A percentile compares a stretch with the other conserved stretches of the same genome.
These are phyloP conservation scores for Castanea crenata DNA, from an alignment of 306 rosid genomes.

Conservation along the genomic window DNA sequence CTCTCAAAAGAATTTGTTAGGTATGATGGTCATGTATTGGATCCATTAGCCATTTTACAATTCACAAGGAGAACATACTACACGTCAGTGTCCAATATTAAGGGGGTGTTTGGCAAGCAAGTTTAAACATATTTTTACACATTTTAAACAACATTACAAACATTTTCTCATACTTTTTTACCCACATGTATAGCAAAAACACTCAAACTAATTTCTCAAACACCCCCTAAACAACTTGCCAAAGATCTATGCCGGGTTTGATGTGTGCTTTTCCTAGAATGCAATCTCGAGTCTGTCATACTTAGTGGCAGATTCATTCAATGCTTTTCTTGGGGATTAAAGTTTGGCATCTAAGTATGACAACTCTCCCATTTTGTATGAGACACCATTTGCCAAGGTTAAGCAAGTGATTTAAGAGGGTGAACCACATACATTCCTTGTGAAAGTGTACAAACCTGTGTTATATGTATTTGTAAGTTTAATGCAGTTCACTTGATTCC, in stretches of 20 bases:
- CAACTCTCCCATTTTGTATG: constrained; percentile 65
- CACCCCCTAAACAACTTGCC: constrained; percentile 53
- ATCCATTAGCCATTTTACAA: constrained; percentile 76
- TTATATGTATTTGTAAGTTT: background rate
- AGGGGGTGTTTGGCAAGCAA: too few species aligned
- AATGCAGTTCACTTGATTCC: background rate
- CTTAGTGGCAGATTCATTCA: constrained; percentile 78
- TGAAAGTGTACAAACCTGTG: constrained; percentile 21
- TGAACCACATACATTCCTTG: constrained; percentile 53
- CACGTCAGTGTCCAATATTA: constrained; percentile 68
- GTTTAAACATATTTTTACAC: too few species aligned
- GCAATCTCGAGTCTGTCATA: constrained; percentile 71
- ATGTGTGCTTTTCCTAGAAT: constrained; percentile 80
- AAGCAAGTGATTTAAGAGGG: constrained; percentile 65
- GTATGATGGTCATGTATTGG: constrained; percentile 88
- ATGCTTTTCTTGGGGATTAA: constrained; percentile 75
- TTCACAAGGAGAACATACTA: constrained; percentile 90
- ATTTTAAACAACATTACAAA: too few species aligned
- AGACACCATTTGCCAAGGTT: constrained; percentile 69
- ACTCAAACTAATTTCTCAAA: too few species aligned
- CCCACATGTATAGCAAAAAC: too few species aligned
- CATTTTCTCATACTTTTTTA: too few species aligned
- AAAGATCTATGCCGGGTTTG: constrained; percentile 69
- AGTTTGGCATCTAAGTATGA: constrained; percentile 78
- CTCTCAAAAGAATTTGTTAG: constrained; percentile 31